phyloP scores from a whole-genome alignment of 2,329 filamentous ascomycete genomes.

The Ophiobolus disseminans region DNA sequence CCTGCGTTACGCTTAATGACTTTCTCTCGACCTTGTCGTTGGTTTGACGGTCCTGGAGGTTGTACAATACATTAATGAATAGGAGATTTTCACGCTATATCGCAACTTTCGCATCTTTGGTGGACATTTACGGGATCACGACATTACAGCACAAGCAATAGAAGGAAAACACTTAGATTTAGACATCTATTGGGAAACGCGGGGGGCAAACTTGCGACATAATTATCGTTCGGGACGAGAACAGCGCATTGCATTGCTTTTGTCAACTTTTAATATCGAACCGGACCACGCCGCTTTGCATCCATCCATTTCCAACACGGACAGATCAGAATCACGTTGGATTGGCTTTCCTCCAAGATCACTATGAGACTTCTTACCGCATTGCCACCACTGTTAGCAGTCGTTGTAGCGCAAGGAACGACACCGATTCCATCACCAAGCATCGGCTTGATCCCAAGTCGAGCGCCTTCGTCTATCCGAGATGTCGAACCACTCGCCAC shows the following conservation, averaged over 20 bases:
- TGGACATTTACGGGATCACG: no score
- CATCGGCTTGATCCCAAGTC: conserved; percentile 16
- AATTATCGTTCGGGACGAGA: neutral
- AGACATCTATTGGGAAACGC: no score
- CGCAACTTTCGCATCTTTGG: neutral
- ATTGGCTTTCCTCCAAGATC: neutral
- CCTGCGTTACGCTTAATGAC: neutral
- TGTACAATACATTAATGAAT: no score
- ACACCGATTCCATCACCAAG: conserved; percentile 7
- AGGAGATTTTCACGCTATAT: no score
- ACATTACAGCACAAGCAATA: no score
- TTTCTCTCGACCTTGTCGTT: neutral
- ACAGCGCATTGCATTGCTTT: neutral
- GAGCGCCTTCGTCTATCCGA: conserved; percentile 22
- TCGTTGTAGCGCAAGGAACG: conserved; percentile 24
- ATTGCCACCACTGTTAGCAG: conserved; percentile 27
- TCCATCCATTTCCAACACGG: neutral
- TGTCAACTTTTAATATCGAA: neutral
- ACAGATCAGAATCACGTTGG: neutral
- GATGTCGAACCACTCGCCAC: conserved; percentile 38
- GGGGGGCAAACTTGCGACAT: neutral
- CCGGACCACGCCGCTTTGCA: neutral
- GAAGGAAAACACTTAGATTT: neutral
- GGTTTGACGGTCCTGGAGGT: neutral
- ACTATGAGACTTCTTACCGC: conserved; percentile 29